Conservation (phyloP, 106 monocot species). For the Chionographis japonica region DNA sequence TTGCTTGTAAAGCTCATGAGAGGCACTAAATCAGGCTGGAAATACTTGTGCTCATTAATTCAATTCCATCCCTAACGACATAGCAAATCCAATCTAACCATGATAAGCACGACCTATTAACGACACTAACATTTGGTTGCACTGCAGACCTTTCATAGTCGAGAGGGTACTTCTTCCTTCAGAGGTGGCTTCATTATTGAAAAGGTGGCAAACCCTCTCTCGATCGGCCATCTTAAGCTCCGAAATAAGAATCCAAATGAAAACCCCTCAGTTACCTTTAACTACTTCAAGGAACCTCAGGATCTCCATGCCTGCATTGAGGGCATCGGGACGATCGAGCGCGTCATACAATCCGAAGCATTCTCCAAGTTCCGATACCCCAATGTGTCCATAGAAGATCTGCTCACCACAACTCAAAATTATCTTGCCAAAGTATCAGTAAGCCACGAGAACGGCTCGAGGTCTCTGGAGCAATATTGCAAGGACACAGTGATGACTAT, state of each 20-base stretch:
- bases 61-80: too few relatives aligned
- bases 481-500: conserved; percentile 89
- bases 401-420: conserved; percentile 55
- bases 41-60: too few relatives aligned
- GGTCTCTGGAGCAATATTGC: conserved; percentile 58
- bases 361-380: conserved; percentile 59
- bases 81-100: too few relatives aligned
- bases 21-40: too few relatives aligned
- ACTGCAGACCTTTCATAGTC: conserved; percentile 19
- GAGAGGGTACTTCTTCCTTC: conserved; percentile 5
- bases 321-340: conserved; percentile 60
- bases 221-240: conserved; percentile 63
- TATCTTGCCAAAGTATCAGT: conserved; percentile 52
- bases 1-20: too few relatives aligned
- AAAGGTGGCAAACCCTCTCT: conserved; percentile 63
- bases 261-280: conserved; percentile 85
- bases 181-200: conserved; percentile 83
- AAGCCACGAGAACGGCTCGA: conserved; percentile 62
- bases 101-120: too few relatives aligned
- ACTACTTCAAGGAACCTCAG: conserved; percentile 64
- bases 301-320: conserved; percentile 66
- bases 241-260: conserved; percentile 38
- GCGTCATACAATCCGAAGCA: conserved; percentile 43
- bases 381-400: conserved; percentile 27
- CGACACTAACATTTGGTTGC: conserved; percentile 11